Conservation (phyloP, 495 filamentous ascomycete genomes). For the Beverwykella pulmonaria region DNA sequence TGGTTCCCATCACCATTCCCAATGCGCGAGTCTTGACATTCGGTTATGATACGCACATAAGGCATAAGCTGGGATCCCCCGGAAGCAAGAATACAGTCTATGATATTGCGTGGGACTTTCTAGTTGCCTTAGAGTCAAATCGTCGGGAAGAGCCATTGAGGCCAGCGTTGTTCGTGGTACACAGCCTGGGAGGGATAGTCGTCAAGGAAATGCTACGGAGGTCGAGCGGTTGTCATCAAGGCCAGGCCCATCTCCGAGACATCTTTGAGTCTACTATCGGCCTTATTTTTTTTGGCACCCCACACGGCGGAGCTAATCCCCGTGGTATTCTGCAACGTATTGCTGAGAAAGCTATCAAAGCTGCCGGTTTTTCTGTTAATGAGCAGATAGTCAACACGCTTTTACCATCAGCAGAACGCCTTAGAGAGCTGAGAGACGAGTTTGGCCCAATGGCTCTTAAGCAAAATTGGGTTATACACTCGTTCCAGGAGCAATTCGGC, state of each 20-base stretch:
- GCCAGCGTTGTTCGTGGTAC: conserved; percentile 53
- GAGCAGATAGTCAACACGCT: conserved; percentile 39
- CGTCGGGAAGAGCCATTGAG: conserved; percentile 39
- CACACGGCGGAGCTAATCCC: conserved; percentile 46
- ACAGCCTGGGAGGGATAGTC: conserved; percentile 58
- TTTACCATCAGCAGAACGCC: conserved; percentile 42
- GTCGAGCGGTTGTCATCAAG: conserved; percentile 24
- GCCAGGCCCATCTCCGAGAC: conserved; percentile 33
- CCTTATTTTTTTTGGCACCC: conserved; percentile 50
- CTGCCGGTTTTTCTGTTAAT: conserved; percentile 36
- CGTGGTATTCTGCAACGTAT: conserved; percentile 33
- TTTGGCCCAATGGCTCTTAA: conserved; percentile 40
- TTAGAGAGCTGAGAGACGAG: conserved; percentile 42
- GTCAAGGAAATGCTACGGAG: conserved; percentile 51
- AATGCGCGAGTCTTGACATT: conserved; percentile 47
- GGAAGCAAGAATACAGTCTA: conserved; percentile 45
- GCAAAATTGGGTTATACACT: conserved; percentile 44
- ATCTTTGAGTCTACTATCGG: conserved; percentile 46
- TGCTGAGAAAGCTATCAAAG: conserved; percentile 31
- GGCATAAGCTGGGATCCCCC: conserved; percentile 37
- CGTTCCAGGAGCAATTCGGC: conserved; percentile 46
- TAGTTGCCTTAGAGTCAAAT: conserved; percentile 43
- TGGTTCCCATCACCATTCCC: conserved; percentile 44
- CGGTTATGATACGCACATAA: conserved; percentile 50
- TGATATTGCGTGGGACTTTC: conserved; percentile 47